Conservation (phyloP, 2,329 filamentous ascomycete species). For the Ophiostoma ulmi region DNA sequence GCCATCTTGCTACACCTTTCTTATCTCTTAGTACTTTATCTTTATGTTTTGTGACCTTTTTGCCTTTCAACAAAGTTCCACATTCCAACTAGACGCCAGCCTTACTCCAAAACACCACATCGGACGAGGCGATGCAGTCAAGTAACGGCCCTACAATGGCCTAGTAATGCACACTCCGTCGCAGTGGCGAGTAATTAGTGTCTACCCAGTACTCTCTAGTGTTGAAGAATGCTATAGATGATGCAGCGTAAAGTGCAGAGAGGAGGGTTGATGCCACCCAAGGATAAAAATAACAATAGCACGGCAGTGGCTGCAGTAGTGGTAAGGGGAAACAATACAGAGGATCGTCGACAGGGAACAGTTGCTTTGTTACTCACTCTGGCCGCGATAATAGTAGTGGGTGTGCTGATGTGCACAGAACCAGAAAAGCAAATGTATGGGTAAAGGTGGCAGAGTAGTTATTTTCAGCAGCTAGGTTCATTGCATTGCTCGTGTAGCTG, state of each 20-base stretch:
- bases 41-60: too few species aligned
- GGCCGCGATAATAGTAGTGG: neutral
- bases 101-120: neutral
- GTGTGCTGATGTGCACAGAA: neutral
- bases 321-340: too few species aligned
- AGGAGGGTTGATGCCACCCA: neutral
- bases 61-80: neutral
- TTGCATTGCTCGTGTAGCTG: too few species aligned
- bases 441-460: neutral
- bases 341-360: too few species aligned
- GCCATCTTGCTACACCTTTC: too few species aligned
- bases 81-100: neutral
- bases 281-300: neutral
- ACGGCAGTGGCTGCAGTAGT: neutral
- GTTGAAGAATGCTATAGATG: neutral
- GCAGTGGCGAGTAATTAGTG: neutral
- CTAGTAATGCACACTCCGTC: neutral
- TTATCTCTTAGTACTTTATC: too few species aligned
- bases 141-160: neutral
- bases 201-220: neutral
- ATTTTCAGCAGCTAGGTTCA: neutral
- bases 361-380: too few species aligned
- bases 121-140: neutral
- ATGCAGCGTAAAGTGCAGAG: neutral
- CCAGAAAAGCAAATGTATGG: neutral